Percentiles rank a stretch among this genome's conserved stretches.
These are phyloP conservation scores for Cryptosporidium tyzzeri DNA, from an alignment of 169 alveolate genomes.

Conservation along the genomic window DNA sequence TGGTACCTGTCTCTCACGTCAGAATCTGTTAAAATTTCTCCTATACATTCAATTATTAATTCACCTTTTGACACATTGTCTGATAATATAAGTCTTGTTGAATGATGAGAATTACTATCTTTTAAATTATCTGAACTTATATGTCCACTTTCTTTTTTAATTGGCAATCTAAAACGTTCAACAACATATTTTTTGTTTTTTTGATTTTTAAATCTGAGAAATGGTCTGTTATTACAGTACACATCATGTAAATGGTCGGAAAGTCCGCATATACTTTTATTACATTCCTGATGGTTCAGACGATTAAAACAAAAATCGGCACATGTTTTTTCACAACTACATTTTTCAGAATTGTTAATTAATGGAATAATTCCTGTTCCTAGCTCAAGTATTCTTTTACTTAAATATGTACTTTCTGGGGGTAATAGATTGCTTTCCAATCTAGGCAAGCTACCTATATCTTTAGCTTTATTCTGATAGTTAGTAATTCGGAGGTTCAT, in stretches of 20 bases:
- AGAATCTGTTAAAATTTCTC: conserved; percentile 54
- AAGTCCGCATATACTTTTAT: conserved; percentile 69
- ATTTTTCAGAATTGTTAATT: conserved; percentile 45
- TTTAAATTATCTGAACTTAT: not conserved
- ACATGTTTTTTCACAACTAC: conserved; percentile 57
- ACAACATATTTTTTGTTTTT: conserved; percentile 35
- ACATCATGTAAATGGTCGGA: conserved; percentile 53
- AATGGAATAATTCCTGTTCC: conserved; percentile 71
- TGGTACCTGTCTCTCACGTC: conserved; percentile 64
- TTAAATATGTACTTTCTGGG: not conserved
- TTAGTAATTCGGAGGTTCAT: not conserved
- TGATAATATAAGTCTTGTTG: conserved; percentile 23
- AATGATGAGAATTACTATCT: not conserved
- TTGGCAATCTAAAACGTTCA: conserved; percentile 13
- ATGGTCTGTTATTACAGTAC: conserved; percentile 65
- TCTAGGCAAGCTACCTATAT: not conserved
- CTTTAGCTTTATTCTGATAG: not conserved
- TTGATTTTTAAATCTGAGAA: conserved; percentile 22
- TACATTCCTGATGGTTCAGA: conserved; percentile 49
- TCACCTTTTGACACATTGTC: conserved; percentile 50
- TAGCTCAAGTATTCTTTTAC: conserved; percentile 49
- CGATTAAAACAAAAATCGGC: conserved; percentile 56
- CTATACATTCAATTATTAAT: conserved; percentile 62
- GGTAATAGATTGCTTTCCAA: not conserved
- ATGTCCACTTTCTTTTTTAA: not conserved